Conservation (phyloP, 306 rosid species). For the Trifolium fragiferum region DNA sequence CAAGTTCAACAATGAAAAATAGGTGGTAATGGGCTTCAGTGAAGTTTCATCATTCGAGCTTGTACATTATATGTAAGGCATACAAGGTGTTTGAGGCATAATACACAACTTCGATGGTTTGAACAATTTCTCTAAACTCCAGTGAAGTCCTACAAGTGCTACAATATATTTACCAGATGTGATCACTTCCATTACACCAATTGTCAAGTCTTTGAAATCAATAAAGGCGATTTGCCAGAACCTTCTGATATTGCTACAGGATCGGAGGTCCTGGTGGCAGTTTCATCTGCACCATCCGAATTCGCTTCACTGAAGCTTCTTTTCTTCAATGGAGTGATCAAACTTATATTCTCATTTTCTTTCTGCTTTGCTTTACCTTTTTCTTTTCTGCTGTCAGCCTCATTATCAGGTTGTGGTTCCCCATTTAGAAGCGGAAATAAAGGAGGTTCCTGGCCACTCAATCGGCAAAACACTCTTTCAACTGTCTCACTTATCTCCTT, state of each 20-base stretch:
- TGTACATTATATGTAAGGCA: conserved; percentile 28
- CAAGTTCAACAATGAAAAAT: conserved; percentile 18
- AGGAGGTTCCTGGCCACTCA: conserved; percentile 91
- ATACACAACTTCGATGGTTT: conserved; percentile 8
- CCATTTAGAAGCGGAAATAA: conserved; percentile 63
- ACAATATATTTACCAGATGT: conserved; percentile 47
- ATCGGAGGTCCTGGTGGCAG: conserved; percentile 48
- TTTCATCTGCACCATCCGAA: conserved; percentile 56
- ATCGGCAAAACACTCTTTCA: conserved; percentile 83
- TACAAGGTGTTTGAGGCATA: conserved; percentile 23
- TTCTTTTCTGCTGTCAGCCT: conserved; percentile 52
- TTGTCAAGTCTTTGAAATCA: conserved; percentile 47
- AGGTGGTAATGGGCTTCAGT: conserved; percentile 10
- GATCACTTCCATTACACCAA: conserved; percentile 38
- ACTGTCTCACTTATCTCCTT: conserved; percentile 86
- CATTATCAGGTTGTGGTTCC: conserved; percentile 56
- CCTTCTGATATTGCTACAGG: conserved; percentile 46
- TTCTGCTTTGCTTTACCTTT: conserved; percentile 70
- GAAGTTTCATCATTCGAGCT: conserved; percentile 29
- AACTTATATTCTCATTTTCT: conserved; percentile 41
- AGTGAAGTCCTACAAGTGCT: conserved; percentile 44
- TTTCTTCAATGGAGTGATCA: conserved; percentile 61
- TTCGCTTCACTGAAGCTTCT: conserved; percentile 61
- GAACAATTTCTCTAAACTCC: conserved; percentile 33
- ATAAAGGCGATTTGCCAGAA: conserved; percentile 54